Percentiles rank a stretch among this genome's conserved stretches.
phyloP scores from a whole-genome alignment of 192 early-diverging fungal genomes.

The Coemansia sp. region DNA sequence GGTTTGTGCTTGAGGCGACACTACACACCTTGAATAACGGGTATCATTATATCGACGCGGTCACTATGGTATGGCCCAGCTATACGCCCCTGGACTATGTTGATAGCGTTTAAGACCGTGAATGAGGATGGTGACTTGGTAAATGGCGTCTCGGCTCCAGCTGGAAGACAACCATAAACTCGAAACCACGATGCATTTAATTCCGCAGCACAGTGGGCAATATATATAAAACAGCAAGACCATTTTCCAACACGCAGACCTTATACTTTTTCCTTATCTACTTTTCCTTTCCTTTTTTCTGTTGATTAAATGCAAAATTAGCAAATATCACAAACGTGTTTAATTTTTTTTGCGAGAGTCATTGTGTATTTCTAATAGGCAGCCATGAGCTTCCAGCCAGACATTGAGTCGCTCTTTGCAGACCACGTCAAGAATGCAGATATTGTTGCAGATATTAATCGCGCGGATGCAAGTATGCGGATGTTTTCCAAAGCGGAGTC shows the following conservation, averaged over 20 bases:
- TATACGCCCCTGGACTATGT: constrained; percentile 47
- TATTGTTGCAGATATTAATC: constrained; percentile 9
- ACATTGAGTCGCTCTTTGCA: constrained; percentile 35
- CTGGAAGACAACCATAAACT: background rate
- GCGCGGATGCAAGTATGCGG: constrained; percentile 10
- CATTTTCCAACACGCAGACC: background rate
- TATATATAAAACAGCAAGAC: background rate
- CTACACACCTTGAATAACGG: constrained; percentile 40
- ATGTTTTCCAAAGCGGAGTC: constrained; percentile 28
- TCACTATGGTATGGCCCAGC: constrained; percentile 54
- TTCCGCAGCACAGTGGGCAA: constrained; percentile 2
- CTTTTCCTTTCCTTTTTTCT: background rate
- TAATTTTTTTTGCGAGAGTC: background rate
- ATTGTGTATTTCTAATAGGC: background rate
- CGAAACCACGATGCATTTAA: background rate
- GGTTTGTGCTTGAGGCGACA: constrained; percentile 45
- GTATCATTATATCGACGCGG: constrained; percentile 35
- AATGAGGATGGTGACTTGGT: background rate
- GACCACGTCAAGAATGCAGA: constrained; percentile 43
- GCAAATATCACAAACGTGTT: too few species aligned
- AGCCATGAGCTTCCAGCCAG: background rate
- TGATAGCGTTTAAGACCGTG: background rate
- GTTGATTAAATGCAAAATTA: too few species aligned
- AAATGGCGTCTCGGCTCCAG: background rate
- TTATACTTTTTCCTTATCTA: background rate